phyloP scores from a whole-genome alignment of 2,329 filamentous ascomycete species.

The Onygena corvina region DNA sequence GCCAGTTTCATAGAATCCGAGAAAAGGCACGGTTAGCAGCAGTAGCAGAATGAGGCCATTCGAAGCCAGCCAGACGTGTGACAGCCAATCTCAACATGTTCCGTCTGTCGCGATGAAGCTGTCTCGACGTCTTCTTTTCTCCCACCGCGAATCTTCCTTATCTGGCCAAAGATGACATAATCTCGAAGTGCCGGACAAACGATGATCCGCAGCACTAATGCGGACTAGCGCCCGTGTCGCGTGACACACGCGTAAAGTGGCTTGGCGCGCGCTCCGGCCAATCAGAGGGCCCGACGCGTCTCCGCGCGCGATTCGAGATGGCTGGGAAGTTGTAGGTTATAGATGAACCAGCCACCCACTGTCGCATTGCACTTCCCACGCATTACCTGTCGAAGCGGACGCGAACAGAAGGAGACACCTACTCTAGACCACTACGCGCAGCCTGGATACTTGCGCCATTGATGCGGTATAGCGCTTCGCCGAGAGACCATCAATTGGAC shows the following conservation, averaged over 20 bases:
- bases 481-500: background rate
- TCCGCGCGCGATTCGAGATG: conserved; percentile 5
- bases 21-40: background rate
- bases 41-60: background rate
- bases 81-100: too few relatives aligned
- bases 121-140: too few relatives aligned
- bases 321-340: background rate
- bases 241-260: conserved; percentile 4
- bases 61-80: conserved; percentile 2
- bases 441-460: too few relatives aligned
- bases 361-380: too few relatives aligned
- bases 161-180: conserved; percentile 9
- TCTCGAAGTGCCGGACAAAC: background rate
- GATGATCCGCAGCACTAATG: conserved; percentile 7
- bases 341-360: background rate
- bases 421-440: too few relatives aligned
- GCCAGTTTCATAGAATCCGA: background rate
- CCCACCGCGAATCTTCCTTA: too few relatives aligned
- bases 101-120: background rate
- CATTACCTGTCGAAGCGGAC: too few relatives aligned
- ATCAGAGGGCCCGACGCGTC: conserved; percentile 4
- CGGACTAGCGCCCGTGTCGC: background rate
- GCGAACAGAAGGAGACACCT: too few relatives aligned
- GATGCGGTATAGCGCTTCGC: too few relatives aligned
- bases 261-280: background rate